Conservation (phyloP, 345 rosid species). For the Euclidium syriacum region DNA sequence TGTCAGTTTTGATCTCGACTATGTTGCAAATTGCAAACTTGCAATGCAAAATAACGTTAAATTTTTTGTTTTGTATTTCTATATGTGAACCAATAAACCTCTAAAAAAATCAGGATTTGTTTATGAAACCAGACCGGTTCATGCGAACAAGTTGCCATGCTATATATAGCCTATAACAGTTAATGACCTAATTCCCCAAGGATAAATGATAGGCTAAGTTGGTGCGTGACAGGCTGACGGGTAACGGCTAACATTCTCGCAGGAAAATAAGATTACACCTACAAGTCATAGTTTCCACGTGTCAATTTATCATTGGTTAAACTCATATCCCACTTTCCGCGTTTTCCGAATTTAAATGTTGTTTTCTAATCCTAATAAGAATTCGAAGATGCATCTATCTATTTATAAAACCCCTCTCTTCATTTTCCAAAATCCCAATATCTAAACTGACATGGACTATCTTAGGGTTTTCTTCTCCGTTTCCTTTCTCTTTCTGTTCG, state of each 20-base stretch:
- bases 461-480: constrained; percentile 21
- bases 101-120: neutral
- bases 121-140: neutral
- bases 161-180: neutral
- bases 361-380: too few species aligned
- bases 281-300: constrained; percentile 32
- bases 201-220: neutral
- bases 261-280: neutral
- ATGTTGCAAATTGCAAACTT: neutral
- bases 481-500: constrained; percentile 32
- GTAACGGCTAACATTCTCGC: constrained; percentile 9
- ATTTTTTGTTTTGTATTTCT: neutral
- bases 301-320: constrained; percentile 9
- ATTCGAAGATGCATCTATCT: too few species aligned
- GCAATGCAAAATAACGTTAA: too few species aligned
- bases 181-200: neutral
- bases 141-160: neutral
- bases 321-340: neutral
- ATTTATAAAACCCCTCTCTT: neutral
- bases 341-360: neutral
- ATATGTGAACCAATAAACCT: too few species aligned
- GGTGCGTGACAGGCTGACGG: too few species aligned
- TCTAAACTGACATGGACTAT: constrained; percentile 36
- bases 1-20: neutral
- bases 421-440: neutral